These are phyloP conservation scores for Aspergillus candidus DNA, from an alignment of 2,329 filamentous ascomycete species.

Conservation along the genomic window DNA sequence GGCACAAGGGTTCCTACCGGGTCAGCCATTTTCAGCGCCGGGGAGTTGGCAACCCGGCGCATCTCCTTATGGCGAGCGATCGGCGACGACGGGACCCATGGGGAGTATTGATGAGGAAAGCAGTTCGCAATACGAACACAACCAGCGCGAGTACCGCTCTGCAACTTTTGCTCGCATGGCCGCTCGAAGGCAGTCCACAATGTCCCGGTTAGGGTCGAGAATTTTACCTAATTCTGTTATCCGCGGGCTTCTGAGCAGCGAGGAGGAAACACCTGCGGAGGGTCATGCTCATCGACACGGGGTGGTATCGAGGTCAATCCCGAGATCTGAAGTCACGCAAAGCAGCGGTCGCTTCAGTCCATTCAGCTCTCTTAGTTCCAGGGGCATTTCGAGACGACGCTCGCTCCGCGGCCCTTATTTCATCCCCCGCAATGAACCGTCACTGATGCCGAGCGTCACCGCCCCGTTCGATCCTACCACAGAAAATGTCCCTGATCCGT, in stretches of 20 bases:
- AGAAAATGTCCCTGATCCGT: slow-evolving; percentile 22
- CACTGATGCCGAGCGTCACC: slow-evolving; percentile 25
- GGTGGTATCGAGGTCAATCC: slow-evolving; percentile 32
- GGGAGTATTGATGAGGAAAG: slow-evolving; percentile 35
- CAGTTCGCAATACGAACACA: slow-evolving; percentile 26
- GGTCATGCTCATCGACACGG: slow-evolving; percentile 41
- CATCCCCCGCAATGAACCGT: slow-evolving; percentile 32
- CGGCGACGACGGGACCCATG: slow-evolving; percentile 18
- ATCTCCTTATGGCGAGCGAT: slow-evolving; percentile 8
- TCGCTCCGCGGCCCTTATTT: slow-evolving; percentile 36
- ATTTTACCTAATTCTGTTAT: slow-evolving; percentile 44
- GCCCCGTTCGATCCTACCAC: slow-evolving; percentile 20
- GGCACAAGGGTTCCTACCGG: slow-evolving; percentile 10
- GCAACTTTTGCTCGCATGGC: slow-evolving; percentile 31
- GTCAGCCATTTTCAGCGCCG: slow-evolving; percentile 6
- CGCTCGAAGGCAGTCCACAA: slow-evolving; percentile 40
- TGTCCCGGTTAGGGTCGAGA: slow-evolving; percentile 44
- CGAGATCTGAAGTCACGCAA: slow-evolving; percentile 29
- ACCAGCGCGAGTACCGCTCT: slow-evolving; percentile 26
- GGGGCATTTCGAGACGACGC: slow-evolving; percentile 36
- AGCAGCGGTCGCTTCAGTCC: slow-evolving; percentile 35
- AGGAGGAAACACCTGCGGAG: slow-evolving; percentile 42
- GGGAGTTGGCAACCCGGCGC: slow-evolving; percentile 18
- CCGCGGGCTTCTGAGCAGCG: slow-evolving; percentile 39
- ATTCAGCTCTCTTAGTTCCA: slow-evolving; percentile 34